These are phyloP conservation scores for Globomyces pollinis-pini DNA, from an alignment of 192 early-diverging fungal genomes.

Conservation along the genomic window DNA sequence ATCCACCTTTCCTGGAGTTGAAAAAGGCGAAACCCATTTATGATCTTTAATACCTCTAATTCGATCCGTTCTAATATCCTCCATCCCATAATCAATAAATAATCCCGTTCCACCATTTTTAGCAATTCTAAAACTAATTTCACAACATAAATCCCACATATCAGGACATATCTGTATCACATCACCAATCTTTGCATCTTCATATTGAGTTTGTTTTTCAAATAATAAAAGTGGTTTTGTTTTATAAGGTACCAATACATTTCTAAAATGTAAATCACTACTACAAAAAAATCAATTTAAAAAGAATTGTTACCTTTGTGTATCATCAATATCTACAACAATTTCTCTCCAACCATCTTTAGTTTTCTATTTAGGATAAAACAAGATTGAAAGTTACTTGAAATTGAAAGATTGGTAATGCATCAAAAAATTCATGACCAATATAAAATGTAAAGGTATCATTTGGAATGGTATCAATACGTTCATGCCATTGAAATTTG, in stretches of 20 bases:
- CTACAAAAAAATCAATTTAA: too few relatives aligned
- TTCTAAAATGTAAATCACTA: constrained; percentile 76
- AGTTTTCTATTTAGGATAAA: too few relatives aligned
- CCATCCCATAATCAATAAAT: constrained; percentile 85
- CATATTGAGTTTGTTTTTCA: constrained; percentile 12
- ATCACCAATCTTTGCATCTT: constrained; percentile 65
- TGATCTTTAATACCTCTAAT: constrained; percentile 81
- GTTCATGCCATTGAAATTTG: constrained; percentile 59
- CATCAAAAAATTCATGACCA: constrained; percentile 98
- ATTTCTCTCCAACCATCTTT: constrained; percentile 84
- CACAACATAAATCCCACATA: constrained; percentile 50
- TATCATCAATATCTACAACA: constrained; percentile 73
- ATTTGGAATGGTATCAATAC: constrained; percentile 48
- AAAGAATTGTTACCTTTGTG: constrained; percentile 35
- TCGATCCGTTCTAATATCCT: constrained; percentile 66
- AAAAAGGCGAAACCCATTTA: constrained; percentile 70
- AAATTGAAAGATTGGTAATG: constrained; percentile 83
- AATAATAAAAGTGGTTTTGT: constrained; percentile 39
- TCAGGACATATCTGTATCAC: constrained; percentile 81
- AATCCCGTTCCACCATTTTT: constrained; percentile 62
- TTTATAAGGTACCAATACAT: constrained; percentile 54
- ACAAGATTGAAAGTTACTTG: too few relatives aligned
- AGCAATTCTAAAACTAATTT: constrained; percentile 65
- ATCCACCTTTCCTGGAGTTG: constrained; percentile 74
- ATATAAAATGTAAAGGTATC: constrained; percentile 59